Conservation (phyloP, 164 flowering plant genomes). For the Tetrastigma voinierianum region DNA sequence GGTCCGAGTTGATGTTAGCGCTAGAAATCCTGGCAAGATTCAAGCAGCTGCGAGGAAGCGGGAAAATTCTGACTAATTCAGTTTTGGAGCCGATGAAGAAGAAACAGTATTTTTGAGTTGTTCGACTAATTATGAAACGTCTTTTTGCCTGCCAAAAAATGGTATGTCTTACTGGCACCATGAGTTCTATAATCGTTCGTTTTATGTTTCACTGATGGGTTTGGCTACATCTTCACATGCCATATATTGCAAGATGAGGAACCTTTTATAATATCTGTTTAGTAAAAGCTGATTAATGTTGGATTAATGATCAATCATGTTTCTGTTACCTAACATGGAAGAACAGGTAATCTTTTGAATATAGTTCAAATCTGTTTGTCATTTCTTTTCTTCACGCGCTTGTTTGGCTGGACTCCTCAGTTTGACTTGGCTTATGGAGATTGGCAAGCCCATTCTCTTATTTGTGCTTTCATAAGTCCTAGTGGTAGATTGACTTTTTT, state of each 20-base stretch:
- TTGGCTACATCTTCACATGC: constrained; percentile 4
- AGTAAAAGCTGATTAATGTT: constrained; percentile 97
- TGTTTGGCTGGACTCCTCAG: background rate
- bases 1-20: constrained; percentile 98
- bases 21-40: constrained; percentile 92
- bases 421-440: background rate
- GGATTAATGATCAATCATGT: constrained; percentile 92
- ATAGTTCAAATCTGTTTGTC: background rate
- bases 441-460: no score
- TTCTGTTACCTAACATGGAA: constrained; percentile 89
- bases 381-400: background rate
- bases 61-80: constrained; percentile 74
- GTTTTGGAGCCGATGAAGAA: constrained; percentile 86
- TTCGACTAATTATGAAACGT: background rate
- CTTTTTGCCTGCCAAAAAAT: no score
- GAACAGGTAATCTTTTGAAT: constrained; percentile 56
- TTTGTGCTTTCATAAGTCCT: no score
- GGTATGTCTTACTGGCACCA: no score
- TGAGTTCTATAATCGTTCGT: background rate
- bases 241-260: constrained; percentile 81
- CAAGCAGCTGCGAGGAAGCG: constrained; percentile 92
- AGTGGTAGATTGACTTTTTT: no score
- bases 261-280: constrained; percentile 78
- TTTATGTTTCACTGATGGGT: constrained; percentile 1
- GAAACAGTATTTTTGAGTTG: constrained; percentile 89